Percentiles rank a stretch among this genome's conserved stretches.
These are phyloP conservation scores for Fusarium bactridioides DNA, from an alignment of 2,329 filamentous ascomycete genomes.

Conservation along the genomic window DNA sequence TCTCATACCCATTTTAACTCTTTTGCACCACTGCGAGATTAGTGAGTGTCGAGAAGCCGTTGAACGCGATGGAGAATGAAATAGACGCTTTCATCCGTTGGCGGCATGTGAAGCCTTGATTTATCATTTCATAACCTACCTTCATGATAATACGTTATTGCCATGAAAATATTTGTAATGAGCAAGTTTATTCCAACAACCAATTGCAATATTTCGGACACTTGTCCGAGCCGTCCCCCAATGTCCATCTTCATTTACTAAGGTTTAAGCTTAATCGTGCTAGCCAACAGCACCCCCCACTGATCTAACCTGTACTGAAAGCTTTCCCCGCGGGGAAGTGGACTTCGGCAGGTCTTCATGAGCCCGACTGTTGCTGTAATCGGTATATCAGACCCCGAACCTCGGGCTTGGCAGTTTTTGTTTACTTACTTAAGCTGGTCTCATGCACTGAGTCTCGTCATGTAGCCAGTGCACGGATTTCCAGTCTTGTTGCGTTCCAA, in stretches of 20 bases:
- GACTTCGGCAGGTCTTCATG: background rate
- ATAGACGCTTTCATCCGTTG: no score
- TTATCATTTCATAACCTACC: rapidly evolving
- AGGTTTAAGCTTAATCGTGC: constrained; percentile 10
- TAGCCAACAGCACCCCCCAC: background rate
- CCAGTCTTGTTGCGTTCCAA: background rate
- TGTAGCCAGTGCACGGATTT: background rate
- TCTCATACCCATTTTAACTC: no score
- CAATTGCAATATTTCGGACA: rapidly evolving
- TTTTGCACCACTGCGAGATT: no score
- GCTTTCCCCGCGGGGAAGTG: constrained; percentile 2
- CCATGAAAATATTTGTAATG: rapidly evolving
- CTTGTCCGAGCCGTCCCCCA: background rate
- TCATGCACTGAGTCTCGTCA: background rate
- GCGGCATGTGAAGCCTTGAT: no score
- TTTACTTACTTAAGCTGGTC: background rate
- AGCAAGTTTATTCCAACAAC: rapidly evolving
- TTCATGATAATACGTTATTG: rapidly evolving
- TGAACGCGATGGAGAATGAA: no score
- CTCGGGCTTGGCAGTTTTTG: constrained; percentile 8
- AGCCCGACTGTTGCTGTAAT: background rate
- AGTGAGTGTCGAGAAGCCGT: background rate
- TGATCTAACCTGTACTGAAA: background rate
- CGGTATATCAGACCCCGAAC: constrained; percentile 11
- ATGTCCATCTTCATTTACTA: background rate